Evolutionary conservation across 805 yeast genomes (phyloP), one percentile per base, ranked within the genome.

Genomic region (Starmera caribaea): DNA sequence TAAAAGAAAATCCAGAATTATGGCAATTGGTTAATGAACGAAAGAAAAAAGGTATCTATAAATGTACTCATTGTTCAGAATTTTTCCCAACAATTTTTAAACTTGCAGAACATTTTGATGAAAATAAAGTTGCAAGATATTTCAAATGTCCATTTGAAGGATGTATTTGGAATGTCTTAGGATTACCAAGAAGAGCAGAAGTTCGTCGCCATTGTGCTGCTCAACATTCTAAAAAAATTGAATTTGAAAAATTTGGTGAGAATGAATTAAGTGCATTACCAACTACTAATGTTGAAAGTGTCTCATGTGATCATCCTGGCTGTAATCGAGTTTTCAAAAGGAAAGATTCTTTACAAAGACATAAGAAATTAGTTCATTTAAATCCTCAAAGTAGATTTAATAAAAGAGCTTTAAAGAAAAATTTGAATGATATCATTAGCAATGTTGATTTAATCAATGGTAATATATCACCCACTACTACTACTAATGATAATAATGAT

Each of bases 271-370:
- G 7, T 30, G 34, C 16, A 12, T 16, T 17, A 12, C 24, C 34
- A 12, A 32, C 9, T 11, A 10, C 26, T 16, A 30, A 15, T 14
- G 32, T 14, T 27, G 39, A 39, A 10, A 30, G 21, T 15, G 44
- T 44, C n/a, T 34, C 44, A 5, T 66, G 71, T 41, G 45, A 57
- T 0, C 48, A 55, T 35, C 48, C 52, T 4, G 50, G 51, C 37
- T 77, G 83, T 47, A 66, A 63, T 9, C 73, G 70, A 44, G 50
- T 48, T 8, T 76, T 76, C 48, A 67, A 68, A 44, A 58, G 82
- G 37, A 67, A 65, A 39, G 82, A 77, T 51, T 70, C 80, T 1
- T 61, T 69, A 41, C 65, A 62, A 34, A 63, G 82, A 45, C 84
- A 77, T 48, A 62, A 62, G 26, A 65, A 65, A 37, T 58, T 75